Evolutionary conservation across 2,329 filamentous ascomycete genomes (phyloP), one percentile per base, ranked within the genome.

Genomic region (Colletotrichum echinochloae): DNA sequence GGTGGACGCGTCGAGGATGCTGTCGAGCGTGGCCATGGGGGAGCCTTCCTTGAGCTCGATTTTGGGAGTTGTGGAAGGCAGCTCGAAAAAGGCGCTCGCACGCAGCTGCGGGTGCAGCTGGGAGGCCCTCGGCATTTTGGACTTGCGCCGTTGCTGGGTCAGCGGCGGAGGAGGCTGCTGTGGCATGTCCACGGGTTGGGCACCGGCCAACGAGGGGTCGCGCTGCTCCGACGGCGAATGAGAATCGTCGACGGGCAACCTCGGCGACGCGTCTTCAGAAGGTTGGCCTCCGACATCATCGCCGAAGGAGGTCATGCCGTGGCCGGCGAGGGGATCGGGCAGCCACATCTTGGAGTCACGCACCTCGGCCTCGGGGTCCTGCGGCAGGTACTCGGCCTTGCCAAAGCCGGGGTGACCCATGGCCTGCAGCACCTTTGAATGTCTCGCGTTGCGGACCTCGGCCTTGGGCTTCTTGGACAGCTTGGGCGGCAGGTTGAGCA

Each of bases 81-180:
- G 76, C 68, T 98, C 95, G 76, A 98, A 98, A 81, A 94, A 98
- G 35, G 92, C 90, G 75, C 91, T 97, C n/a, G 96, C 96, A 71
- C 95, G 90, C 44, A 98, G 86, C 75, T 97, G 94, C 0, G 95
- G 89, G 2, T 95, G 94, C 18, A 98, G 79, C 79, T 79, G 70
- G 1, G 61, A 52, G 1, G 37, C 49, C 16, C 44, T 67, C 6
- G 80, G 79, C 73, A 77, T 74, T 67, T 75, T 76, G 0, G 79
- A 80, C 70, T 80, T 80, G 66, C 77, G 77, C 51, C 78, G 77
- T 57, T 79, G 79, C 18, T 64, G 70, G 23, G 56, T 52, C 0
- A 60, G 61, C 30, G 70, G 65, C 23, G 65, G 70, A 33, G 70
- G 59, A 4, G 8, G 41, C 41, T 46, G 41, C 37, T 63, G 63